Percentiles rank a stretch among this genome's conserved stretches.
These are phyloP conservation scores for Sequoiadendron giganteum DNA, from an alignment of 75 land plant species.

Conservation along the genomic window DNA sequence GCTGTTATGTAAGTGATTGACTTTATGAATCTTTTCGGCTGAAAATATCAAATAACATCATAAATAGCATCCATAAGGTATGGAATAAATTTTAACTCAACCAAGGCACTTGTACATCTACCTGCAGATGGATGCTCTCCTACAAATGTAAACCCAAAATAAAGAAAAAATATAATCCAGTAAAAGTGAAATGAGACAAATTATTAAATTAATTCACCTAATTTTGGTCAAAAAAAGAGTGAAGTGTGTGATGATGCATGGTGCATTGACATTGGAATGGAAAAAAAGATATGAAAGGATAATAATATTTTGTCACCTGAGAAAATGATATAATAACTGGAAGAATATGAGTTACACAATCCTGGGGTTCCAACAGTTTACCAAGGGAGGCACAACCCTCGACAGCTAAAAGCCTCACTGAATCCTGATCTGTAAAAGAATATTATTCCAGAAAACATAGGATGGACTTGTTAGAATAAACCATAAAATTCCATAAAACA, in stretches of 20 bases:
- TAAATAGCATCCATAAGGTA: too few species aligned
- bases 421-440: conserved; percentile 54
- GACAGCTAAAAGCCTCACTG: conserved; percentile 59
- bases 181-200: background rate
- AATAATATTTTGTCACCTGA: conserved; percentile 28
- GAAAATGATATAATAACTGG: conserved; percentile 64
- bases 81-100: background rate
- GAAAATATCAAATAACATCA: too few species aligned
- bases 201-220: background rate
- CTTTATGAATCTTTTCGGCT: too few species aligned
- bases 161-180: background rate
- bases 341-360: conserved; percentile 57
- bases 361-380: conserved; percentile 59
- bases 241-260: background rate
- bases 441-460: conserved; percentile 3
- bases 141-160: background rate
- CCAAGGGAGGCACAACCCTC: conserved; percentile 71
- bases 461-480: background rate
- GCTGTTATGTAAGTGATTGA: too few species aligned
- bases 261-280: background rate
- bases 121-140: background rate
- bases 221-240: background rate
- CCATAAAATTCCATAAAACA: background rate
- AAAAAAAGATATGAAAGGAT: background rate
- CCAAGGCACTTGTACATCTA: background rate